phyloP scores from a whole-genome alignment of 805 yeast species.

The Komagataella phaffii region DNA sequence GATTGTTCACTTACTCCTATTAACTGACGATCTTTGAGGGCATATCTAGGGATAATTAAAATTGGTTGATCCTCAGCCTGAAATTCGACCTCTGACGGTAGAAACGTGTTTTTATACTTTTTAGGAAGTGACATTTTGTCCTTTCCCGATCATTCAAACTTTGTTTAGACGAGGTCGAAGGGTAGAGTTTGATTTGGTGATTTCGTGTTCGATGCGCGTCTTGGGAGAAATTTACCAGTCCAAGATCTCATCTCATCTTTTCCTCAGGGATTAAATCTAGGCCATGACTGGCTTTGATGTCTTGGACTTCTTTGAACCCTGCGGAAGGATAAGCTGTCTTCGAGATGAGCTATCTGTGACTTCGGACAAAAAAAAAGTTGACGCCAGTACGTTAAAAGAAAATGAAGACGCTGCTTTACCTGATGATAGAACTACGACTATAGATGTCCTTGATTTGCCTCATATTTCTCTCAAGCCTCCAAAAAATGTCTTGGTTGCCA shows the following conservation, averaged over 20 bases:
- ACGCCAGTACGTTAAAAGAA: background rate
- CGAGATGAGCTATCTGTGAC: background rate
- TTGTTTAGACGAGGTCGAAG: background rate
- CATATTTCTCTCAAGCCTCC: constrained; percentile 32
- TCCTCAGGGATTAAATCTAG: background rate
- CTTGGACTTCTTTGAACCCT: background rate
- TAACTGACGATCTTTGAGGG: constrained; percentile 49
- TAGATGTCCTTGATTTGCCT: constrained; percentile 53
- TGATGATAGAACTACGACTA: constrained; percentile 16
- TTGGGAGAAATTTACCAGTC: background rate
- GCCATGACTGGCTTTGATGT: background rate
- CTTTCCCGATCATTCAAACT: background rate
- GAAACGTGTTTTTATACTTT: constrained; percentile 37
- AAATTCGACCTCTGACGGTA: constrained; percentile 72
- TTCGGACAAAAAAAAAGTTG: background rate
- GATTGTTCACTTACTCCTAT: constrained; percentile 36
- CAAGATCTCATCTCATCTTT: background rate
- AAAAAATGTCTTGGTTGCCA: constrained; percentile 22
- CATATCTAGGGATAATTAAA: constrained; percentile 66
- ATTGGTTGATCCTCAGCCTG: constrained; percentile 71
- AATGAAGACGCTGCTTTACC: constrained; percentile 7
- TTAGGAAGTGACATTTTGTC: constrained; percentile 49
- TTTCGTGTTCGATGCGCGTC: background rate
- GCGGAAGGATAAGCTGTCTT: background rate
- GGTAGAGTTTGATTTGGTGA: background rate